Base-by-base conservation (phyloP, 306 rosid genomes). In the Vigna reflexopilosa region DNA sequence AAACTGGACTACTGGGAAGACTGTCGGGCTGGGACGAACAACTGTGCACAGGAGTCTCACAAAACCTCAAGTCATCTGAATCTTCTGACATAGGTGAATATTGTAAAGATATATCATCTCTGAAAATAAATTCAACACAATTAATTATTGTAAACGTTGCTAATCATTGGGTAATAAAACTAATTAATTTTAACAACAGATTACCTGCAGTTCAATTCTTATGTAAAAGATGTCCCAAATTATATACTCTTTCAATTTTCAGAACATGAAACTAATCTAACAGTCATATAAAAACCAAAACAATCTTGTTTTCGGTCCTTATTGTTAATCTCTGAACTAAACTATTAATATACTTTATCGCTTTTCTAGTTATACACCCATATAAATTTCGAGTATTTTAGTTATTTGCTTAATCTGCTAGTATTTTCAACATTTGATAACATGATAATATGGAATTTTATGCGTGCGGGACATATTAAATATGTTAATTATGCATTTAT, bases 11-110 rank as follows among this genome's bases (percentile, higher is more conserved):
- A 13, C 97, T 83, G n/a, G 97, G 93, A 61, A 73, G 63, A 42
- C 93, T 91, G 59, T 95, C 99, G 0, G 88, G 89, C 62, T 83
- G 91, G 77, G 87, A 84, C 42, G 96, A 77, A 70, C 88, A 87
- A 47, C 85, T 76, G 78, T 82, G 90, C 32, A 82, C 42, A 4
- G 88, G 73, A 30, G 79, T 85, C 77, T 95, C 99, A 9, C 90
- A 92, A 78, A 83, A 95, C 55, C 86, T 86, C 4, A 91, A 81
- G 83, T 95, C 99, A 51, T 91, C 98, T 0, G 90, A 93, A 83
- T 95, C 99, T 82, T 95, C 99, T n/a, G 97, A 95, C 99, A 95
- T 93, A 0, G 98, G 99, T 67, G 98, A 95, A 83, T 93, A 93
- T 72, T 91, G 98, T 30, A 81, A 75, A 56, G 87, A 82, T 89